A percentile compares a stretch with the other conserved stretches of the same genome.
phyloP scores from a whole-genome alignment of 2,329 filamentous ascomycete species.

The Alternaria solani region DNA sequence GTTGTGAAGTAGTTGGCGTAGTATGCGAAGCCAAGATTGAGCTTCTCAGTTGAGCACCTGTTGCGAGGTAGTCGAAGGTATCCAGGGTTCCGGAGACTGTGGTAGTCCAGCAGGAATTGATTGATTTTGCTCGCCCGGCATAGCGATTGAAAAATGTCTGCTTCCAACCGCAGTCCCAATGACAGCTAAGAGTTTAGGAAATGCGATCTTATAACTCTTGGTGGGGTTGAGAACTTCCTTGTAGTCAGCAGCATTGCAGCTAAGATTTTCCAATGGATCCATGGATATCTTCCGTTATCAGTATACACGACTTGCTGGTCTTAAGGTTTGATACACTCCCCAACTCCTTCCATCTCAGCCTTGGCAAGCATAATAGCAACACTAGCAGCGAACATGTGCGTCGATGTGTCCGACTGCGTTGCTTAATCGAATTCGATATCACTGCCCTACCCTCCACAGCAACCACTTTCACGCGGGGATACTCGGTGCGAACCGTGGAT shows the following conservation, averaged over 20 bases:
- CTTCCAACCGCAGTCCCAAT: slow-evolving; percentile 66
- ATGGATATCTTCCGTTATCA: slow-evolving; percentile 63
- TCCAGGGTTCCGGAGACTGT: no score
- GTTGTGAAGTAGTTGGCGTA: slow-evolving; percentile 73
- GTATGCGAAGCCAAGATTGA: slow-evolving; percentile 73
- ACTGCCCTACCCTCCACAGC: slow-evolving; percentile 79
- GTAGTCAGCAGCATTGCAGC: slow-evolving; percentile 75
- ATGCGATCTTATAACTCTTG: slow-evolving; percentile 68
- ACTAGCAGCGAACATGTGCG: slow-evolving; percentile 66
- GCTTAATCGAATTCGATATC: slow-evolving; percentile 68
- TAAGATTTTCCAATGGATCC: slow-evolving; percentile 74
- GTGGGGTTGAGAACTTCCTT: slow-evolving; percentile 66
- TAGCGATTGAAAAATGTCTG: slow-evolving; percentile 67
- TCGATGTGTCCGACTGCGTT: slow-evolving; percentile 58
- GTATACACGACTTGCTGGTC: background rate
- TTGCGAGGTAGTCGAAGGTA: slow-evolving; percentile 61
- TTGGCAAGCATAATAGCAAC: slow-evolving; percentile 68
- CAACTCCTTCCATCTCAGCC: slow-evolving; percentile 71
- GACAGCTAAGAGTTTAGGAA: slow-evolving; percentile 65
- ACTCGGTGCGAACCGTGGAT: slow-evolving; percentile 61
- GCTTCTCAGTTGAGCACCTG: slow-evolving; percentile 64
- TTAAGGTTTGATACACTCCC: slow-evolving; percentile 45
- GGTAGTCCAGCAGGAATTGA: background rate
- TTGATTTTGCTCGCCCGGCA: slow-evolving; percentile 58
- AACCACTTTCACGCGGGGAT: slow-evolving; percentile 68